phyloP scores from a whole-genome alignment of 768 basidiomycete genomes.

The Boletus reticuloceps region DNA sequence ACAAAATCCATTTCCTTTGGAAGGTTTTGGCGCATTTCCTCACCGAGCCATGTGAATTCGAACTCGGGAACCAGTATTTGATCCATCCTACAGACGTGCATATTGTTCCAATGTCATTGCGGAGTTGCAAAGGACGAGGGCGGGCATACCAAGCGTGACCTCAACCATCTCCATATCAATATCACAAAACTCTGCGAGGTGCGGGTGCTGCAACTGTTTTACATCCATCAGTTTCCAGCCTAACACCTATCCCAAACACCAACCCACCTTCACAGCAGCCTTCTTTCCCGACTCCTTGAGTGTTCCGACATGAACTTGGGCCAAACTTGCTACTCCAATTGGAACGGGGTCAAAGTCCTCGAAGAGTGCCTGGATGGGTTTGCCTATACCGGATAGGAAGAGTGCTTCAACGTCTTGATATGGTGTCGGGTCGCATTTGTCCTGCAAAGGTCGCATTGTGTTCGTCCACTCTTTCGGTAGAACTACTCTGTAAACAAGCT shows the following conservation, averaged over 20 bases:
- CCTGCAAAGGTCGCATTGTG: conserved; percentile 69
- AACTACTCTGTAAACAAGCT: conserved; percentile 38
- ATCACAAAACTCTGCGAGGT: conserved; percentile 85
- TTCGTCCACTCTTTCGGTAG: conserved; percentile 64
- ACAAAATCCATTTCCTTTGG: conserved; percentile 95
- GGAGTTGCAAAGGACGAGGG: not conserved
- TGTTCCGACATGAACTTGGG: conserved; percentile 88
- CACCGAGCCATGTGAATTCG: conserved; percentile 89
- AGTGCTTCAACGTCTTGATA: conserved; percentile 74
- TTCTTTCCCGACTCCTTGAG: conserved; percentile 66
- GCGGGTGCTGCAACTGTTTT: conserved; percentile 82
- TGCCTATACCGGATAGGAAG: conserved; percentile 77
- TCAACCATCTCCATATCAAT: conserved; percentile 90
- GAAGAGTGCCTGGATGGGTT: conserved; percentile 70
- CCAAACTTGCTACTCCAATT: conserved; percentile 93
- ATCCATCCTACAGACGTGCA: conserved; percentile 58
- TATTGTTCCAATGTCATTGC: not conserved
- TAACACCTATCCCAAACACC: not conserved
- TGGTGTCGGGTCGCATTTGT: conserved; percentile 89
- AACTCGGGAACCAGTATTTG: conserved; percentile 91
- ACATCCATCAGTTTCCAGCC: conserved; percentile 2
- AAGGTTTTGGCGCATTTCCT: conserved; percentile 91
- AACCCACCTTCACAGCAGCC: conserved; percentile 81
- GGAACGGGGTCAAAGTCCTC: conserved; percentile 83
- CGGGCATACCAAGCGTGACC: conserved; percentile 55